These are phyloP conservation scores for Keithomyces neogunnii DNA, from an alignment of 2,329 filamentous ascomycete genomes.

Conservation along the genomic window DNA sequence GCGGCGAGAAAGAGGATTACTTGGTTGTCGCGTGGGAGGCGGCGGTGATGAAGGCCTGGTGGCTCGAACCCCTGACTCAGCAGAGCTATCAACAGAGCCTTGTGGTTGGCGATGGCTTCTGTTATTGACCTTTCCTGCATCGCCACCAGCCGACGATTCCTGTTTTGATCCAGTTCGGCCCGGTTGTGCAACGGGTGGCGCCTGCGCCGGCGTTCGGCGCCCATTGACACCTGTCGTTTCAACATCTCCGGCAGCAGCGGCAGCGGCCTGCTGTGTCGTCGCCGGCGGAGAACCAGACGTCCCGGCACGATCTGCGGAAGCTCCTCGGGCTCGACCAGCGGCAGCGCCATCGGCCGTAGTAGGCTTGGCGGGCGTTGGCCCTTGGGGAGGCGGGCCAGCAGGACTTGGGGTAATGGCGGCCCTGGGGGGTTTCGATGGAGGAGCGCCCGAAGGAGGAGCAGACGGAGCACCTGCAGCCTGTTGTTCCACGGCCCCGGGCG, in stretches of 20 bases:
- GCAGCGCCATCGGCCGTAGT: slow-evolving; percentile 27
- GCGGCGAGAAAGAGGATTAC: slow-evolving; percentile 51
- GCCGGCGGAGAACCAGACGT: slow-evolving; percentile 28
- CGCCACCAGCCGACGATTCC: slow-evolving; percentile 20
- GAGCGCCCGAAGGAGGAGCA: slow-evolving; percentile 12
- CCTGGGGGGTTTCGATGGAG: slow-evolving; percentile 28
- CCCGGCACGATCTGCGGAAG: slow-evolving; percentile 38
- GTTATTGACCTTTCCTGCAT: slow-evolving; percentile 24
- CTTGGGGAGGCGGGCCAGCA: slow-evolving; percentile 45
- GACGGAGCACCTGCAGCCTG: slow-evolving; percentile 19
- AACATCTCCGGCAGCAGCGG: slow-evolving; percentile 37
- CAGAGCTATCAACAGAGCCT: slow-evolving; percentile 59
- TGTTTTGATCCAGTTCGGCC: slow-evolving; percentile 29
- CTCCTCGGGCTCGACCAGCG: slow-evolving; percentile 36
- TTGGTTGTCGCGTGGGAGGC: slow-evolving; percentile 45
- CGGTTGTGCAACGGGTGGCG: slow-evolving; percentile 35
- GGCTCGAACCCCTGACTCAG: slow-evolving; percentile 44
- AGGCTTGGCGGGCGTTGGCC: slow-evolving; percentile 42
- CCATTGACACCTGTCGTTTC: slow-evolving; percentile 50
- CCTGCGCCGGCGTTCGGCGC: slow-evolving; percentile 55
- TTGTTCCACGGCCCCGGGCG: slow-evolving; percentile 31
- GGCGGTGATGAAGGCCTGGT: slow-evolving; percentile 48
- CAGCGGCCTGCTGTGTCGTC: slow-evolving; percentile 13
- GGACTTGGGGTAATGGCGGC: slow-evolving; percentile 24
- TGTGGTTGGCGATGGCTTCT: slow-evolving; percentile 39